Conservation (phyloP, 768 basidiomycete species). For the Thelephora aurantiotincta region DNA sequence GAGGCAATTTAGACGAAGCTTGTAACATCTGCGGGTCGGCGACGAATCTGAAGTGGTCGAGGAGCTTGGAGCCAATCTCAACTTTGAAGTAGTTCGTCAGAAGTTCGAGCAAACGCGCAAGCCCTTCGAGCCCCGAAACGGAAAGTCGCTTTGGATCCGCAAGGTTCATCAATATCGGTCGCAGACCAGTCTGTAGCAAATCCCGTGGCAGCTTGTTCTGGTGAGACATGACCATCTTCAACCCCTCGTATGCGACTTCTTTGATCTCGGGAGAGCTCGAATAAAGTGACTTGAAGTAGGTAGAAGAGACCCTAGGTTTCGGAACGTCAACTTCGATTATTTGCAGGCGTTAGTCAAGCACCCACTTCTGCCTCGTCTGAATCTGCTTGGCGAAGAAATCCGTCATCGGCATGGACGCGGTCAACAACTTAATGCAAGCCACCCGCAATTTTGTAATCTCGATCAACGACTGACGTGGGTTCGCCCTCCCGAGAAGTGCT, state of each 20-base stretch:
- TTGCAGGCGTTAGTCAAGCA: background rate
- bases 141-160: slow-evolving; percentile 92
- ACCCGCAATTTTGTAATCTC: slow-evolving; percentile 86
- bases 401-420: slow-evolving; percentile 87
- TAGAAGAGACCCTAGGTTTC: slow-evolving; percentile 63
- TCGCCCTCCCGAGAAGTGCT: slow-evolving; percentile 63
- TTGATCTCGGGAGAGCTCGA: slow-evolving; percentile 85
- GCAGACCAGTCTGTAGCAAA: slow-evolving; percentile 84
- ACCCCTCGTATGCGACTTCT: slow-evolving; percentile 87
- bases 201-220: slow-evolving; percentile 92
- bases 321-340: background rate
- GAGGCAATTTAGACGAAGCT: slow-evolving; percentile 63
- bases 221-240: slow-evolving; percentile 76
- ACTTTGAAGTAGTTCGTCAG: slow-evolving; percentile 99
- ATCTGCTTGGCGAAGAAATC: slow-evolving; percentile 84
- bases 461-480: slow-evolving; percentile 58
- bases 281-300: slow-evolving; percentile 98
- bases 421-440: slow-evolving; percentile 84
- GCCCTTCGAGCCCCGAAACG: slow-evolving; percentile 82
- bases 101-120: slow-evolving; percentile 86
- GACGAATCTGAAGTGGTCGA: slow-evolving; percentile 90
- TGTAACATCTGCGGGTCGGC: slow-evolving; percentile 80
- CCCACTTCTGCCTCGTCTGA: slow-evolving; percentile 74
- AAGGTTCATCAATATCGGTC: slow-evolving; percentile 95
- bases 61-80: slow-evolving; percentile 92